Conservation (phyloP, 768 basidiomycete genomes). For the Ramaria sp. region DNA sequence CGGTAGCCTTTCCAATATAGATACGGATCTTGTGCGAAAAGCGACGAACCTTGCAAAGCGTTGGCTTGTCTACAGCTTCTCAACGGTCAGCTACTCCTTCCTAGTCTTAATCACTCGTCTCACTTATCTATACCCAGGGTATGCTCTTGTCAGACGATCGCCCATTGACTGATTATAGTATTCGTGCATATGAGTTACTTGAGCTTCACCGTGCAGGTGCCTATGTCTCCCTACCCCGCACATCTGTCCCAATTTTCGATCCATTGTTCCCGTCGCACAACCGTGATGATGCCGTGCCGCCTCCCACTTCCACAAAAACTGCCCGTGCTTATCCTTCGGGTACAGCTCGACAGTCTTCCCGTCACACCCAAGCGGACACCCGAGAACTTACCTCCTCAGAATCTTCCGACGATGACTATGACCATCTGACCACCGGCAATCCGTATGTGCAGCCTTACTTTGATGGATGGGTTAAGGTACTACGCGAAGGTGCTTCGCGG, state of each 20-base stretch:
- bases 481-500: background rate
- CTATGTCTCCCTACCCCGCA: constrained; percentile 34
- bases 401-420: too few species aligned
- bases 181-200: constrained; percentile 55
- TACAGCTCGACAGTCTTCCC: background rate
- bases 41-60: background rate
- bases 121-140: constrained; percentile 60
- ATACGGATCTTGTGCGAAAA: background rate
- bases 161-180: constrained; percentile 42
- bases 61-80: constrained; percentile 1
- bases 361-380: too few species aligned
- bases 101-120: constrained; percentile 28
- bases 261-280: background rate
- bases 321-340: background rate
- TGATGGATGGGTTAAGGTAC: background rate
- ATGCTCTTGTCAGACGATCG: constrained; percentile 62
- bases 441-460: constrained; percentile 6
- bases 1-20: background rate
- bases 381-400: too few species aligned
- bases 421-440: background rate
- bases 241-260: constrained; percentile 14
- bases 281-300: background rate
- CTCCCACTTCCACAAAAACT: background rate
- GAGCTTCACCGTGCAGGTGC: constrained; percentile 47
- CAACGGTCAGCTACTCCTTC: background rate